These are phyloP conservation scores for Actinomortierella ambigua DNA, from an alignment of 371 early-diverging fungal species.

Conservation along the genomic window DNA sequence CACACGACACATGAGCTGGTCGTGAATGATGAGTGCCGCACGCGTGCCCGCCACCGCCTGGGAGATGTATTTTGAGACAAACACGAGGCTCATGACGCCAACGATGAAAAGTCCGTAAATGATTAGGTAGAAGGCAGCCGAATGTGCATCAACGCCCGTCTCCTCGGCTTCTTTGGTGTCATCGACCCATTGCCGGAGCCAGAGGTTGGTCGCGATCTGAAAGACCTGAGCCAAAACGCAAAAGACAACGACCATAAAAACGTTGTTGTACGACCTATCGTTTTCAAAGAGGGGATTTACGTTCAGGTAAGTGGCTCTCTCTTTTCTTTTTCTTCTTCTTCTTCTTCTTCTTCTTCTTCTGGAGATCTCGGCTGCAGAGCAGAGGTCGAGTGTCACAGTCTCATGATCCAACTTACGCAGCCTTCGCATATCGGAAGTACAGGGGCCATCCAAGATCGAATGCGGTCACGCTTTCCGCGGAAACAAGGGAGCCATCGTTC, in stretches of 20 bases:
- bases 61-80: conserved; percentile 2
- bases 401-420: too few relatives aligned
- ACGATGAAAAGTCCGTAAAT: conserved; percentile 79
- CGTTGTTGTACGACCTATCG: not conserved
- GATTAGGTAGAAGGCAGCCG: conserved; percentile 62
- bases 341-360: too few relatives aligned
- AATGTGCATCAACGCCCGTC: not conserved
- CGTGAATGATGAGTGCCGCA: conserved; percentile 7
- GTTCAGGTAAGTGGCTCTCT: conserved; percentile 51
- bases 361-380: too few relatives aligned
- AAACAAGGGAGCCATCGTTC: too few relatives aligned
- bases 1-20: not conserved
- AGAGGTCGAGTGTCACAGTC: conserved; percentile 61
- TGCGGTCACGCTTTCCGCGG: conserved; percentile 28
- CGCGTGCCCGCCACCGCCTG: conserved; percentile 4
- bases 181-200: conserved; percentile 73
- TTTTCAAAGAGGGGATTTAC: conserved; percentile 50
- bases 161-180: conserved; percentile 31
- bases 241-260: not conserved
- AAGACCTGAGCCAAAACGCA: conserved; percentile 3
- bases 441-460: too few relatives aligned
- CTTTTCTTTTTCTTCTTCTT: too few relatives aligned
- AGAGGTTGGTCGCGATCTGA: conserved; percentile 43
- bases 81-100: conserved; percentile 19
- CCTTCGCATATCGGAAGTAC: too few relatives aligned